These are phyloP conservation scores for Candolleomyces aberdarensis DNA, from an alignment of 768 basidiomycete genomes.

Conservation along the genomic window DNA sequence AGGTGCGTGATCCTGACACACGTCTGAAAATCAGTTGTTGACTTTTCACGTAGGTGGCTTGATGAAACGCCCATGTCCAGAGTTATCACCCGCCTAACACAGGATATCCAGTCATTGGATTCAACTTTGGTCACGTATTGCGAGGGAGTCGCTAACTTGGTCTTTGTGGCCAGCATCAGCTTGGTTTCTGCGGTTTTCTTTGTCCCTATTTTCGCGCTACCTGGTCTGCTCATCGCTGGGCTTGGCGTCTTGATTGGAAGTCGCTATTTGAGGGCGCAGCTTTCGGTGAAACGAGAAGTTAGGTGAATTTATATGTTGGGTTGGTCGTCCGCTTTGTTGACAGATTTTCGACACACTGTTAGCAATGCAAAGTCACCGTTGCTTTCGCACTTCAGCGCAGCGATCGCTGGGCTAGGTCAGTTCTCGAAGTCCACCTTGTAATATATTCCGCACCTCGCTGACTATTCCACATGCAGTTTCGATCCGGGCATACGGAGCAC, in stretches of 20 bases:
- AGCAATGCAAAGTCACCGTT: conserved; percentile 56
- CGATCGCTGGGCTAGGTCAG: conserved; percentile 44
- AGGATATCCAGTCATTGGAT: no score
- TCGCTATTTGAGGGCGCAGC: conserved; percentile 44
- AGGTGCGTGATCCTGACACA: conserved; percentile 31
- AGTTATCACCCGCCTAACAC: no score
- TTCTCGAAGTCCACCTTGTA: no score
- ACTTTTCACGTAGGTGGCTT: conserved; percentile 37
- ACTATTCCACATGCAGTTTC: no score
- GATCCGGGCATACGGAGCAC: no score
- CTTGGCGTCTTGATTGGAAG: no score
- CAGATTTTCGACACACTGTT: neutral
- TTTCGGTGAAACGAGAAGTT: conserved; percentile 48
- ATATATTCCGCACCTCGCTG: neutral
- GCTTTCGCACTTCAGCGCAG: no score
- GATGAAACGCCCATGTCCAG: conserved; percentile 44
- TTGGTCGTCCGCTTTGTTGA: neutral
- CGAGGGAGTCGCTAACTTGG: conserved; percentile 38
- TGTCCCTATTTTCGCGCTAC: no score
- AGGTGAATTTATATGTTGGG: conserved; percentile 30
- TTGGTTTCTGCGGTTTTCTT: no score
- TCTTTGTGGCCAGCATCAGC: conserved; percentile 40
- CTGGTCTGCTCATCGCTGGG: no score
- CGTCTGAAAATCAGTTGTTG: neutral
- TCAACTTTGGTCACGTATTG: conserved; percentile 52